These are phyloP conservation scores for Phytophthora foliorum DNA, from an alignment of 352 stramenopile species.

Conservation along the genomic window DNA sequence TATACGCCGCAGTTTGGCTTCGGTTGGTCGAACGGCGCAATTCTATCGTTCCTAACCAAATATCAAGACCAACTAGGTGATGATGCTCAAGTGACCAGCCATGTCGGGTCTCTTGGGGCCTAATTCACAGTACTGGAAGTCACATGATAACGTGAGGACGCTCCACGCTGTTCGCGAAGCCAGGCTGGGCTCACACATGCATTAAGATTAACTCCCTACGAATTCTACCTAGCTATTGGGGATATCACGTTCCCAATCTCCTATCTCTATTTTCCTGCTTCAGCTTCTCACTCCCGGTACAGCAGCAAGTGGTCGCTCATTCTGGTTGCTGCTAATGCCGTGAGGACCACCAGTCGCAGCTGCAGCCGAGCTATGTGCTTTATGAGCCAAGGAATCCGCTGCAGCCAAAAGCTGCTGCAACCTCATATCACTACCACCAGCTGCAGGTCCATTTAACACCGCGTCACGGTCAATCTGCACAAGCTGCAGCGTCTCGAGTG, in stretches of 20 bases:
- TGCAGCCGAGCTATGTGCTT: too few relatives aligned
- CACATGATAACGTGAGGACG: not conserved
- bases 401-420: constrained; percentile 26
- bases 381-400: constrained; percentile 15
- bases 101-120: not conserved
- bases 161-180: not conserved
- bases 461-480: constrained; percentile 39
- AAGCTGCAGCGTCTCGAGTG: constrained; percentile 40
- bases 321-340: constrained; percentile 14
- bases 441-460: constrained; percentile 3
- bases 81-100: not conserved
- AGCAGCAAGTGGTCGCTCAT: constrained; percentile 17
- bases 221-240: constrained; percentile 6
- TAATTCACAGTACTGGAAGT: not conserved
- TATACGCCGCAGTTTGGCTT: constrained; percentile 91
- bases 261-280: constrained; percentile 15
- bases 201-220: constrained; percentile 14
- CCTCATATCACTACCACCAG: constrained; percentile 5
- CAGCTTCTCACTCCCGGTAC: constrained; percentile 25
- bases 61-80: constrained; percentile 55
- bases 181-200: not conserved
- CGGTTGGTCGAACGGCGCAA: constrained; percentile 87
- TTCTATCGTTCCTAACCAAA: constrained; percentile 82
- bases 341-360: too few relatives aligned
- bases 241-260: not conserved